Evolutionary conservation across 805 yeast species (phyloP).

Genomic region (Cyberlindnera saturnus): DNA sequence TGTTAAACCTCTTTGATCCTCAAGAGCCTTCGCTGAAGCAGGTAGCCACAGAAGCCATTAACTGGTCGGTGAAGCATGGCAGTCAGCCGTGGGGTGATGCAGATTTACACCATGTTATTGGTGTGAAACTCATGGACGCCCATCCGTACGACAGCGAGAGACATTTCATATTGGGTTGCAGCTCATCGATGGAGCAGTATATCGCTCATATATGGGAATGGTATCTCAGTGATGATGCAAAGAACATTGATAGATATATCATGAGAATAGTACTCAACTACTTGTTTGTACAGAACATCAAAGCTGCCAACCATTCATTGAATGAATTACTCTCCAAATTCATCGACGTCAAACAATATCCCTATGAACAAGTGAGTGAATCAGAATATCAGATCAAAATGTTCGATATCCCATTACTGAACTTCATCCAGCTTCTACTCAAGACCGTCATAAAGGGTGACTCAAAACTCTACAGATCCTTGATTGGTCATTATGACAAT

Average conservation of each 20-base stretch:
- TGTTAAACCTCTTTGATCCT: slow-evolving; percentile 38
- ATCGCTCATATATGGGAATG: slow-evolving; percentile 39
- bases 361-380: slow-evolving; percentile 22
- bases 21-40: slow-evolving; percentile 58
- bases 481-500: slow-evolving; percentile 44
- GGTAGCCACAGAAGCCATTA: slow-evolving; percentile 57
- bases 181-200: slow-evolving; percentile 37
- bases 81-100: slow-evolving; percentile 64
- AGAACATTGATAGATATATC: slow-evolving; percentile 28
- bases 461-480: slow-evolving; percentile 46
- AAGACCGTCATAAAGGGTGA: slow-evolving; percentile 50
- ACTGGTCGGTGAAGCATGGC: slow-evolving; percentile 56
- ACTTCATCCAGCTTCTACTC: slow-evolving; percentile 64
- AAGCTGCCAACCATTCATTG: slow-evolving; percentile 44
- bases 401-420: slow-evolving; percentile 44
- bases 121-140: slow-evolving; percentile 49
- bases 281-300: slow-evolving; percentile 57
- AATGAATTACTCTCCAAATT: slow-evolving; percentile 23
- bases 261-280: slow-evolving; percentile 72
- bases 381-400: slow-evolving; percentile 30
- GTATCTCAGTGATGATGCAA: slow-evolving; percentile 29
- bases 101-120: slow-evolving; percentile 67
- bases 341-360: slow-evolving; percentile 16
- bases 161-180: slow-evolving; percentile 63
- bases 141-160: slow-evolving; percentile 64